Evolutionary conservation across 2,329 filamentous ascomycete genomes (phyloP), one percentile per base, ranked within the genome.

Genomic region (Teratosphaeria destructans): DNA sequence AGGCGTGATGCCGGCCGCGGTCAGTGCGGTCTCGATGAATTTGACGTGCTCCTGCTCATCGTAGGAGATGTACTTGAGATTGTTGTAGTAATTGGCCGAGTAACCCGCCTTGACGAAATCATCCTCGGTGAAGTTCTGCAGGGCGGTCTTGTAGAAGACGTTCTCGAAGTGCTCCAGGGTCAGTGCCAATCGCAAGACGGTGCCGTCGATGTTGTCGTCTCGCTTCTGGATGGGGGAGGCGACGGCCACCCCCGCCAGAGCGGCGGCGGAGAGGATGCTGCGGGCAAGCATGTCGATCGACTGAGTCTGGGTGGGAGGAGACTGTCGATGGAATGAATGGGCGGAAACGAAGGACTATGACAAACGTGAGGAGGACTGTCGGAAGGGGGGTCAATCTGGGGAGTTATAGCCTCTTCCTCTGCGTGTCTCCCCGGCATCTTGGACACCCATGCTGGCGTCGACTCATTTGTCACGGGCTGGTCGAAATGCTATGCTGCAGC

Each of bases 1-100:
- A n/a, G 84, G 78, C 0, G 71, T 75, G 27, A 74, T 78, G 53
- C 79, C 81, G 29, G 78, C 77, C 52, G 76, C 73, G 23, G 62
- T 70, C 34, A 79, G 66, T 5, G 73, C 71, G 14, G 75, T 72
- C 52, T 75, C 73, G 5, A 87, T 74, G 72, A 84, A 82, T 37
- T 71, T 65, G 62, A 85, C 84, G 67, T 87, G 84, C 4, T 75
- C 73, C 60, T 75, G 64, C 68, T 86, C 85, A 64, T 88, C 85
- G 4, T 71, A 67, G 3, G 77, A 78, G 56, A 88, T 78, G 60
- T 76, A 78, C 68, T 79, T 72, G 58, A 88, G 68, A 73, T 85
- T 82, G 59, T 75, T 73, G 74, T 85, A 86, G 69, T 84, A 82
- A 11, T 74, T 72, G 0, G 73, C 66, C 56, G 77, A 71, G 68